phyloP scores from a whole-genome alignment of 352 stramenopile species.

The Phytophthora pini region DNA sequence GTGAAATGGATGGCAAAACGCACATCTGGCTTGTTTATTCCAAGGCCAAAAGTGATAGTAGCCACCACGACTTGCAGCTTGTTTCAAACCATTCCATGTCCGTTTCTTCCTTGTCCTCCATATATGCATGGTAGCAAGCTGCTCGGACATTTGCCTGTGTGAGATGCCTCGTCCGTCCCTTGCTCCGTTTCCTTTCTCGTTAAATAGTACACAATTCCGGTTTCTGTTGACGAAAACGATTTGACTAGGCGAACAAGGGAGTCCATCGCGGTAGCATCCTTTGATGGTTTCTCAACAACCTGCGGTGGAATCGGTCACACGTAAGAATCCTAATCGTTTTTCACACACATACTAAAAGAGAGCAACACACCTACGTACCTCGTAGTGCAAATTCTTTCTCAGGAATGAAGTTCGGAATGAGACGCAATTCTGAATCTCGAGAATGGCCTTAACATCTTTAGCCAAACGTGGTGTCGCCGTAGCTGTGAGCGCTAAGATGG shows the following conservation, averaged over 20 bases:
- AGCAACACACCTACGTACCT: constrained; percentile 42
- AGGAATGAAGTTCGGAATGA: constrained; percentile 94
- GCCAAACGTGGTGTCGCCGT: constrained; percentile 82
- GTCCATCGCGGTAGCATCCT: constrained; percentile 54
- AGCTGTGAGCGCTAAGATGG: constrained; percentile 92
- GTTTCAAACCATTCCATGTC: constrained; percentile 63
- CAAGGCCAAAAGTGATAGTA: constrained; percentile 94
- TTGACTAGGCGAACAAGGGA: constrained; percentile 84
- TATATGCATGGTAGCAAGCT: constrained; percentile 90
- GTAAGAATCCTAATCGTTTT: too few species aligned
- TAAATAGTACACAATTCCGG: constrained; percentile 94
- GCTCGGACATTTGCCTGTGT: constrained; percentile 74
- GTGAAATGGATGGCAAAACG: constrained; percentile 93
- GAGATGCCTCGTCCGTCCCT: constrained; percentile 72
- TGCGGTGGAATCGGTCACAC: constrained; percentile 6
- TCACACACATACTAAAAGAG: too few species aligned
- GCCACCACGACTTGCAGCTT: constrained; percentile 90
- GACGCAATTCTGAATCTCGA: constrained; percentile 72
- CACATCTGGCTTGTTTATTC: constrained; percentile 95
- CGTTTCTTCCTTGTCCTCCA: constrained; percentile 73
- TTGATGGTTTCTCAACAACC: constrained; percentile 57
- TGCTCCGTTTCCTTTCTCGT: constrained; percentile 93
- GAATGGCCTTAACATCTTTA: constrained; percentile 75
- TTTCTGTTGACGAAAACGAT: constrained; percentile 54
- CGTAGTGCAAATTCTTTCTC: constrained; percentile 92